Base-by-base conservation (phyloP, 257 asterid species). In the Solanum neorickii region DNA sequence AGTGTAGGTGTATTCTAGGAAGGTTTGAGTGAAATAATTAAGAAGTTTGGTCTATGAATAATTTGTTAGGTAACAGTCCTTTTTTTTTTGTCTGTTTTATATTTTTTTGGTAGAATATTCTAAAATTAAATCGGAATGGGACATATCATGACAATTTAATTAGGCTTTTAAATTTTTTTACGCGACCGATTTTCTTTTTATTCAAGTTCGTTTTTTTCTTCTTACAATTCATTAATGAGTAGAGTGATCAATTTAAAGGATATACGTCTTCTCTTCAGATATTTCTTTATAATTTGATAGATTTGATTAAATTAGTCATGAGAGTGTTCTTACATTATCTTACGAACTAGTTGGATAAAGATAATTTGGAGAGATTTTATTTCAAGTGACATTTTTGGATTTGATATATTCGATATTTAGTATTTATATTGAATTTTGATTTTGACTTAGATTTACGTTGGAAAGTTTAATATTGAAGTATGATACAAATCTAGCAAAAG, bases 1-100 rank as follows among this genome's bases (percentile, higher is more conserved):
- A n/a, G 84, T 80, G 84, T 13, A 80, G 42, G 84, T 80, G 66
- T 10, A 1, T 78, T 78, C 66, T 78, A 47, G 66, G 84, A 29
- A 80, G 68, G 85, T 80, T 80, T 29, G 29, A 16, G 11, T 16
- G 27, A 3, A 80, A 29, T 47, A 47, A 47, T 29, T 10, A 47
- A 49, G 68, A 6, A 3, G 16, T 44, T 77, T 44, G 37, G 46
- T 16, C 31, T 70, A 70, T 9, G 52, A 9, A 44, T 13, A 47
- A 47, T 3, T 29, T 47, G 29, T 47, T 80, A 80, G 66, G 68
- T 47, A 77, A 15, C 15, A 3, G 27, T 46, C 65, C 84, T 46
- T 25, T 49, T 52, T 46, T 3, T 15, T 78, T 78, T 27, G 66
- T 31, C 16, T 46, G 39, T 31, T 77, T n/a, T 75, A 18, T 37